Evolutionary conservation across 2,329 filamentous ascomycete genomes (phyloP), one percentile per base, ranked within the genome.

Genomic region (Cercospora beticola): DNA sequence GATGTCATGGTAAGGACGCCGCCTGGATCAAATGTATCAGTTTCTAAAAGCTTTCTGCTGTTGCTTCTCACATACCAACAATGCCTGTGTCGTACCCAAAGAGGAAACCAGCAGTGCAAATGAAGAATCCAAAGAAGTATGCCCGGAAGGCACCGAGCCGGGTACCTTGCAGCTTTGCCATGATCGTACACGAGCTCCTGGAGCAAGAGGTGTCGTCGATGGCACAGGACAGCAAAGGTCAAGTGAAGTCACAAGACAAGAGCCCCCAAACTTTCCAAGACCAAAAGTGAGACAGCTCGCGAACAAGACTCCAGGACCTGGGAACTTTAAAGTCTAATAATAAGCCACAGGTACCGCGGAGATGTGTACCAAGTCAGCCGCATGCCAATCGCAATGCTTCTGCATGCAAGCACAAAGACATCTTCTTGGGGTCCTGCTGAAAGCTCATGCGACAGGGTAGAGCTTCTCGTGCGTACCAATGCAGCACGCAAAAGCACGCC

Each of bases 21-120:
- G 46, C 74, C 74, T 60, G 67, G 64, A n/a, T 43, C 10, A 16
- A 12, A 56, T 3, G n/a, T 46, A 28, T 61, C 21, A 60, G 36
- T 28, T 10, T 57, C 10, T 9, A 1, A 21, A 30, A 21, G 30
- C 9, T 21, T 36, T 23, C 7, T 10, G 9, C 12, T 18, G 3
- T 18, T 10, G 10, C 23, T 26, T 23, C 52, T 18, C 31, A 60
- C 64, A 6, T 64, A 70, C 63, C 74, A 71, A 71, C 76, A 70
- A 83, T 83, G 66, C 82, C 82, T 46, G 78, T 81, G 66, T 83
- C 81, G 71, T 83, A 84, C 43, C 81, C 82, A 70, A 75, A 77
- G 10, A 74, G 62, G 62, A 74, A 74, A 2, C 73, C 73, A 14
- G 73, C 71, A 0, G 67, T 67, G 61, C 73, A 74, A 62, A 74